Evolutionary conservation across 2,329 filamentous ascomycete species (phyloP).

Genomic region (Helotiales sp.): DNA sequence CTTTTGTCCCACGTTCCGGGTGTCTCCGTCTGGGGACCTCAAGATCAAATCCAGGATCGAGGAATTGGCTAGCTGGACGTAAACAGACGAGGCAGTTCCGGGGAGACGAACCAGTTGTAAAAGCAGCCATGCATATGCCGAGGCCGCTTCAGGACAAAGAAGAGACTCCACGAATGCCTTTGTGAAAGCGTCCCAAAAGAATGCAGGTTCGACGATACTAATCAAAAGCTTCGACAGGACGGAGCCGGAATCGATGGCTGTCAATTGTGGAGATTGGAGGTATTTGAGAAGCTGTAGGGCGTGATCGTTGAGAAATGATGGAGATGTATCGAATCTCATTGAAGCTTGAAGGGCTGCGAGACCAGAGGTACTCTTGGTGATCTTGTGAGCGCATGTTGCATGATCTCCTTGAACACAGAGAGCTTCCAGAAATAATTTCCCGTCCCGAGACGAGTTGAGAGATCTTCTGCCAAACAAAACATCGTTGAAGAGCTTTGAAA

Average conservation of each 20-base stretch:
- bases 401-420: slow-evolving; percentile 49
- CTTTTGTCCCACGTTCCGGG: slow-evolving; percentile 47
- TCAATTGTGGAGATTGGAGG: slow-evolving; percentile 40
- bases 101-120: slow-evolving; percentile 50
- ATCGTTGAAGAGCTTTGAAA: slow-evolving; percentile 48
- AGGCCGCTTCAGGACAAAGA: slow-evolving; percentile 40
- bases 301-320: slow-evolving; percentile 51
- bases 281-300: slow-evolving; percentile 44
- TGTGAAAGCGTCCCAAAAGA: slow-evolving; percentile 51
- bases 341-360: slow-evolving; percentile 47
- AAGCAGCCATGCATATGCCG: slow-evolving; percentile 50
- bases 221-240: slow-evolving; percentile 52
- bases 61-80: slow-evolving; percentile 40
- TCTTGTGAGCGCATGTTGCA: slow-evolving; percentile 47
- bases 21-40: slow-evolving; percentile 29
- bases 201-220: slow-evolving; percentile 55
- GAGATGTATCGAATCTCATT: slow-evolving; percentile 50
- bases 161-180: slow-evolving; percentile 37
- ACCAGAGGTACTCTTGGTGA: slow-evolving; percentile 46
- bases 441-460: slow-evolving; percentile 47
- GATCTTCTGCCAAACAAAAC: slow-evolving; percentile 47
- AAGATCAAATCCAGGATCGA: slow-evolving; percentile 35
- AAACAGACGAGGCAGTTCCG: slow-evolving; percentile 30
- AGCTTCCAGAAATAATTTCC: slow-evolving; percentile 54
- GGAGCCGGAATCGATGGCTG: slow-evolving; percentile 32